phyloP scores from a whole-genome alignment of 257 asterid species.

The Forsythia suspensa region DNA sequence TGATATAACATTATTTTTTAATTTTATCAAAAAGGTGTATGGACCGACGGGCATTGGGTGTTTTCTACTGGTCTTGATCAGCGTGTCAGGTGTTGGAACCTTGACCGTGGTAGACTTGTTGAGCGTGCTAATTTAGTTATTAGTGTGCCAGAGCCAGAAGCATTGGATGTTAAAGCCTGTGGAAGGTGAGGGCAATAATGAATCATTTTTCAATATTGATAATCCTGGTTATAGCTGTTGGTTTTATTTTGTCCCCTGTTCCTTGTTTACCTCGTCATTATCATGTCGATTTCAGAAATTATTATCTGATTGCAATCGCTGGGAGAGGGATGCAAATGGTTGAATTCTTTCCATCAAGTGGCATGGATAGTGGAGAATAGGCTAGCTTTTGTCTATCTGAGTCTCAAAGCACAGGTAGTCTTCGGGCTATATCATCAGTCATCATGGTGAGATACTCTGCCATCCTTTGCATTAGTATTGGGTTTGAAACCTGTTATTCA shows the following conservation, averaged over 20 bases:
- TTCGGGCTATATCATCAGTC: background rate
- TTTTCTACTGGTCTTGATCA: conserved; percentile 94
- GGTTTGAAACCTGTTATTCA: background rate
- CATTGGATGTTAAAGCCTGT: conserved; percentile 66
- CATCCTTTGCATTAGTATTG: background rate
- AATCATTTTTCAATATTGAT: background rate
- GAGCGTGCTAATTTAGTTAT: conserved; percentile 65
- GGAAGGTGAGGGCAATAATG: conserved; percentile 47
- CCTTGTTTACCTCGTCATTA: conserved; percentile 5
- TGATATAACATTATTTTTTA: background rate
- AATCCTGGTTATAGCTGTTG: background rate
- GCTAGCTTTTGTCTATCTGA: background rate
- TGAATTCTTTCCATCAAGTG: conserved; percentile 48
- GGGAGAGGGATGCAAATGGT: conserved; percentile 98
- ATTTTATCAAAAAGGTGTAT: conserved; percentile 54
- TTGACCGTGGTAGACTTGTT: conserved; percentile 43
- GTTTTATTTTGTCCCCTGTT: background rate
- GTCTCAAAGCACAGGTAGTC: background rate
- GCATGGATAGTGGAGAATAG: conserved; percentile 17
- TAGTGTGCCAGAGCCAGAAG: conserved; percentile 96
- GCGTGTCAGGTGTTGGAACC: conserved; percentile 85
- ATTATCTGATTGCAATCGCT: conserved; percentile 82
- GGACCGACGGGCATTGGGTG: conserved; percentile 94
- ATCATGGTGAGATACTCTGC: conserved; percentile 12
- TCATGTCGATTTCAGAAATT: conserved; percentile 46